phyloP scores from a whole-genome alignment of 495 filamentous ascomycete species.

The Apodospora peruviana region DNA sequence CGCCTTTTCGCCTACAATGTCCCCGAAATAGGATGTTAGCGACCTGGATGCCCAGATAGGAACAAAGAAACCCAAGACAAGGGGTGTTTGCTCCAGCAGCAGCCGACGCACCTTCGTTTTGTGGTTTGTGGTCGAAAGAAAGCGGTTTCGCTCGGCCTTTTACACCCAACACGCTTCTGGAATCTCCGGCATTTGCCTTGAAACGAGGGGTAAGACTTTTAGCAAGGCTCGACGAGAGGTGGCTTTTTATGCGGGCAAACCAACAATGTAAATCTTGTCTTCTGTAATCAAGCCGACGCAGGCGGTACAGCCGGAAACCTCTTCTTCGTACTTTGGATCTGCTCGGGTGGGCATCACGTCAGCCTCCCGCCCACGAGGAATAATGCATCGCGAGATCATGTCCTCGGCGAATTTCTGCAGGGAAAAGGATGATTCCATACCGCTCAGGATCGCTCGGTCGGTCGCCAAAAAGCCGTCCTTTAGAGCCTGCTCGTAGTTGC shows the following conservation, averaged over 20 bases:
- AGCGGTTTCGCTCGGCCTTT: slow-evolving; percentile 95
- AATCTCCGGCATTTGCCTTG: slow-evolving; percentile 95
- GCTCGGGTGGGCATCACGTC: slow-evolving; percentile 11
- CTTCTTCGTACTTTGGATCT: slow-evolving; percentile 96
- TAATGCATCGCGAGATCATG: background rate
- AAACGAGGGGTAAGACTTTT: slow-evolving; percentile 16
- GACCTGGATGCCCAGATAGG: slow-evolving; percentile 4
- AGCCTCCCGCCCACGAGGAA: slow-evolving; percentile 7
- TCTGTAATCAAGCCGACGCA: slow-evolving; percentile 82
- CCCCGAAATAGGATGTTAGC: slow-evolving; percentile 12
- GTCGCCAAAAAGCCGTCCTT: slow-evolving; percentile 97
- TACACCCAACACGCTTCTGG: slow-evolving; percentile 85
- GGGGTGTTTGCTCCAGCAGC: background rate
- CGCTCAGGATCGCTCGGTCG: slow-evolving; percentile 90
- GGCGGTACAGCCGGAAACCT: slow-evolving; percentile 96
- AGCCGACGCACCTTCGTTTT: slow-evolving; percentile 89
- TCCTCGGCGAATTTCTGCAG: too few relatives aligned
- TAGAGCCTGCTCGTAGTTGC: slow-evolving; percentile 88
- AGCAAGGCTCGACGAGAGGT: slow-evolving; percentile 5
- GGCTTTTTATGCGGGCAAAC: slow-evolving; percentile 8
- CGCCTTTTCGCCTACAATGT: slow-evolving; percentile 76
- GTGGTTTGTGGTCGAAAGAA: slow-evolving; percentile 97
- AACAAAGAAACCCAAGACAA: background rate
- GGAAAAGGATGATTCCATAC: slow-evolving; percentile 44
- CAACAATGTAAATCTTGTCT: slow-evolving; percentile 89